These are phyloP conservation scores for Mortierella hygrophila DNA, from an alignment of 192 early-diverging fungal species.

Conservation along the genomic window DNA sequence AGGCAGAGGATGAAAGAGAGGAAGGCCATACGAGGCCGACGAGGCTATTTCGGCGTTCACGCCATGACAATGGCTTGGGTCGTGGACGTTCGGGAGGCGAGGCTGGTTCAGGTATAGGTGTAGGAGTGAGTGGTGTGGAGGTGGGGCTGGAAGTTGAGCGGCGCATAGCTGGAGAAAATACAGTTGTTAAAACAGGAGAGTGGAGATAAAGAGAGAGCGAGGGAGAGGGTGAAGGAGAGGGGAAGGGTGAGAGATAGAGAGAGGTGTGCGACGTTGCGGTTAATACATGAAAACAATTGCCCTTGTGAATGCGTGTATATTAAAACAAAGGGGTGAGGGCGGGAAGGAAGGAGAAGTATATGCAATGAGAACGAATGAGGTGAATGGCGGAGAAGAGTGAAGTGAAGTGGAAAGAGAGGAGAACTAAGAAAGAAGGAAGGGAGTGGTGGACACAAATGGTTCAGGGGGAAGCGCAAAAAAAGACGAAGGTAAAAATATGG, in stretches of 20 bases:
- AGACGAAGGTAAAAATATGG: neutral
- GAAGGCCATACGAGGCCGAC: constrained; percentile 52
- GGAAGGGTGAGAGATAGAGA: neutral
- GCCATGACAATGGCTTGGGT: constrained; percentile 47
- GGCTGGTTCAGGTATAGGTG: constrained; percentile 16
- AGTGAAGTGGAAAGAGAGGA: neutral
- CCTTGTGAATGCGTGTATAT: neutral
- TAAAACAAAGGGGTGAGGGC: neutral
- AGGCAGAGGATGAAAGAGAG: constrained; percentile 32
- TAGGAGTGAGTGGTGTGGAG: neutral
- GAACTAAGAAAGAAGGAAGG: neutral
- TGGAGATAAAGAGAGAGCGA: neutral
- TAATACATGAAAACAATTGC: neutral
- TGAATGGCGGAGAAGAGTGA: neutral
- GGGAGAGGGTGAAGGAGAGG: neutral
- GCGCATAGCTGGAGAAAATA: constrained; percentile 26
- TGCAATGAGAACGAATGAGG: neutral
- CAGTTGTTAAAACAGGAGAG: constrained; percentile 8
- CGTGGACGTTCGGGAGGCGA: constrained; percentile 20
- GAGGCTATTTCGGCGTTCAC: constrained; percentile 47
- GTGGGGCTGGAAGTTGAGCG: constrained; percentile 36
- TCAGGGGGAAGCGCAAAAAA: neutral
- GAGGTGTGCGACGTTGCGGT: neutral
- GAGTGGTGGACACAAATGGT: neutral
- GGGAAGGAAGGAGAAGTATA: neutral